Evolutionary conservation across 441 rosid species (phyloP), one percentile per base, ranked within the genome.

Genomic region (Breynia disticha): DNA sequence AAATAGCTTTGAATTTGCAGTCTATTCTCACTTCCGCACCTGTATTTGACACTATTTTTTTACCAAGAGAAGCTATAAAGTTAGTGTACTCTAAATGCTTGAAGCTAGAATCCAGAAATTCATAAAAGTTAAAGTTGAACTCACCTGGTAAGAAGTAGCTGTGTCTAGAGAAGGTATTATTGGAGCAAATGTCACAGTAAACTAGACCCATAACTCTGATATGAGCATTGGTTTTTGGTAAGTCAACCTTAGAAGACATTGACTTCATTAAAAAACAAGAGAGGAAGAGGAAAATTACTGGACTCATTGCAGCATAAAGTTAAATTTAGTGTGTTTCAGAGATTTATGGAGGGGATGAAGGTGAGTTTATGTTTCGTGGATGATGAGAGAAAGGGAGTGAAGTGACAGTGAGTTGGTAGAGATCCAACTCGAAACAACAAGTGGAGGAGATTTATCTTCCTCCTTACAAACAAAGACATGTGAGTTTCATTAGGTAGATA

Each of bases 61-160:
- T 39, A 6, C 12, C 43, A 39, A 4, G 14, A 39, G 43, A 8
- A 39, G 11, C 43, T 8, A 39, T 39, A 39, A 39, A 39, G 43
- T 2, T 39, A 10, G 15, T 39, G 15, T 9, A 6, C 11, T 39
- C 11, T 39, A 4, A 10, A 39, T 24, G 32, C 32, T 4, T 39
- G 43, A 39, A 39, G 43, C 7, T 24, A 8, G 11, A 39, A 4
- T 39, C 2, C 11, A 39, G 15, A 39, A 39, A 39, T 39, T 2
- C 43, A 3, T 24, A 7, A 24, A 24, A 22, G 17, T 16, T 21
- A 37, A 13, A 2, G 32, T 24, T 24, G 32, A 24, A 3, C 32
- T 71, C 22, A 84, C 97, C 97, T 47, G 93, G 79, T 62, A 93
- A 66, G 86, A 86, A 93, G 88, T 88, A 93, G 81, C 97, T 86